Base-by-base conservation (phyloP, 2,329 filamentous ascomycete genomes). In the Colletotrichum sp. region DNA sequence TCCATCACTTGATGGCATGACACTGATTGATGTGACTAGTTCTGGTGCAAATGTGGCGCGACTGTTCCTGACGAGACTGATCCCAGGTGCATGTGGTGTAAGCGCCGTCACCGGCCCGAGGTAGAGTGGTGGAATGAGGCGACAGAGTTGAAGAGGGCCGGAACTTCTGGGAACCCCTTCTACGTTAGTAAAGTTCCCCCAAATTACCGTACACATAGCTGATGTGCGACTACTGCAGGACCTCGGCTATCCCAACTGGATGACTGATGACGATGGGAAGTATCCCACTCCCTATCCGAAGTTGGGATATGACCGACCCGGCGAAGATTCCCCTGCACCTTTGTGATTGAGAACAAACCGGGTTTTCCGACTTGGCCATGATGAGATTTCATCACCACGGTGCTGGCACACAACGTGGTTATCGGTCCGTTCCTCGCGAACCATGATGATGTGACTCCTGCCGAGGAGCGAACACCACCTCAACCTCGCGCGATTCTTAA, bases 21-120 rank as follows among this genome's bases (percentile, higher is more conserved):
- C 10, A 59, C 21, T 69, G 62, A 52, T 16, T n/a, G 7, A 2
- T 12, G 1, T 52, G 32, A 13, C 2, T 16, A 76, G 77, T 76
- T 78, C 8, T 78, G 64, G 68, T 78, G 77, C 64, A 32, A 18
- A 18, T 77, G 77, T 26, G 72, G 75, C 30, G 68, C 59, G 1
- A 52, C 28, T 2, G 68, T 78, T 12, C 32, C 68, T n/a, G 24
- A 73, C 1, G 76, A 77, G 4, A 71, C 28, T 3, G 28, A 44
- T 16, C 62, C 62, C 7, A 36, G 77, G 32, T 78, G 77, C 52
- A 71, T 68, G 12, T 78, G 76, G 72, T 78, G 77, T 39, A 73
- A 68, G 24, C 67, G 75, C 13, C 71, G 75, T 16, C 75, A 77
- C 49, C 57, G 65, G 18, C 65, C 68, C 32, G 68, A 77, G 34